Evolutionary conservation across 257 asterid genomes (phyloP).

Genomic region (Gardenia jasminoides): DNA sequence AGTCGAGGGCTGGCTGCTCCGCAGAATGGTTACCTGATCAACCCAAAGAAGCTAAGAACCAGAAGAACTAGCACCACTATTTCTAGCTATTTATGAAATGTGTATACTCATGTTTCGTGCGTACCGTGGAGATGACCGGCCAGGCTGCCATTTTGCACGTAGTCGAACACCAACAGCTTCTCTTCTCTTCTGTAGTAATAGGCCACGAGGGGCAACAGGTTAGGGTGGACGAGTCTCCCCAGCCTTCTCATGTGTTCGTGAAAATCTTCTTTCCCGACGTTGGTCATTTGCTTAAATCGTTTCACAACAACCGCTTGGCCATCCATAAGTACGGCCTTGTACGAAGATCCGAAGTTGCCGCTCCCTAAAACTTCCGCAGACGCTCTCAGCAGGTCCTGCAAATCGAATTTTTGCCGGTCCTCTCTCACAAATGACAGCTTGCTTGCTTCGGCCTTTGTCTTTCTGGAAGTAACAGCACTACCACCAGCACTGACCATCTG

Average conservation of each 20-base stretch:
- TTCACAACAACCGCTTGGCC: constrained; percentile 78
- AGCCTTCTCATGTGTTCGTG: constrained; percentile 90
- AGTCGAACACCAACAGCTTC: constrained; percentile 73
- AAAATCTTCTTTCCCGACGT: constrained; percentile 66
- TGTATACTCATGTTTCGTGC: no score
- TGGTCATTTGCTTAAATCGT: constrained; percentile 80
- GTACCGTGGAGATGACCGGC: constrained; percentile 69
- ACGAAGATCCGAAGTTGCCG: constrained; percentile 85
- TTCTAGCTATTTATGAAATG: no score
- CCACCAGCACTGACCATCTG: not conserved
- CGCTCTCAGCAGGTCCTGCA: constrained; percentile 81
- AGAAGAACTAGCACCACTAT: no score
- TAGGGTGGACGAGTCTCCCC: constrained; percentile 63
- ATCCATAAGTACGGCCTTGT: constrained; percentile 77
- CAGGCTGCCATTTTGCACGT: constrained; percentile 60
- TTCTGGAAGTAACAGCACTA: not conserved
- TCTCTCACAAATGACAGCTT: constrained; percentile 66
- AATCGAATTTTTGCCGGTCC: constrained; percentile 61
- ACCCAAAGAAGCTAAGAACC: no score
- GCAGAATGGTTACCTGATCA: constrained; percentile 61
- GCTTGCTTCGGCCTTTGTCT: constrained; percentile 21
- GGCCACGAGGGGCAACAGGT: constrained; percentile 72
- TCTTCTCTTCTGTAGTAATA: constrained; percentile 86
- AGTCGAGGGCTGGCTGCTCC: constrained; percentile 46
- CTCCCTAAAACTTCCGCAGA: constrained; percentile 87